Evolutionary conservation across 2,329 filamentous ascomycete genomes (phyloP).

Genomic region (Clonostachys byssicola): DNA sequence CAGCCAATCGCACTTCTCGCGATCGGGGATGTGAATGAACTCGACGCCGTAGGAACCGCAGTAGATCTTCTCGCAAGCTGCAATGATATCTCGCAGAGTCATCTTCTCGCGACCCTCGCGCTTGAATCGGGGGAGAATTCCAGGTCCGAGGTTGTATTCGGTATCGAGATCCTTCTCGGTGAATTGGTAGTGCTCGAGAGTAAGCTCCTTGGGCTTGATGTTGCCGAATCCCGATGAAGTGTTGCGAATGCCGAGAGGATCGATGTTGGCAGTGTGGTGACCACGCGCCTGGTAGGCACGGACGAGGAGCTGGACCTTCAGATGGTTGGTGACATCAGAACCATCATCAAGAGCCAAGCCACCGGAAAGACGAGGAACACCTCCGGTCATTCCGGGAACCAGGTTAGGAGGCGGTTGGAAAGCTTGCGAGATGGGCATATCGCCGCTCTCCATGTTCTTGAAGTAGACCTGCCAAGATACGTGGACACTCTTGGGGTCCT

Average conservation of each 20-base stretch:
- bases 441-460: constrained; percentile 97
- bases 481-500: constrained; percentile 89
- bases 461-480: constrained; percentile 99
- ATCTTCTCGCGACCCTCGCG: constrained; percentile 87
- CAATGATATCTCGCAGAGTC: constrained; percentile 91
- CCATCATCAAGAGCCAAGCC: constrained; percentile 65
- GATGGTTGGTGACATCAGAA: constrained; percentile 86
- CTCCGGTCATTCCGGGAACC: constrained; percentile 72
- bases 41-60: constrained; percentile 96
- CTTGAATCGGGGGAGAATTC: constrained; percentile 92
- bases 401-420: constrained; percentile 95
- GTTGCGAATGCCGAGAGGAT: constrained; percentile 82
- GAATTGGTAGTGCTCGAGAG: constrained; percentile 90
- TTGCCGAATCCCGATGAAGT: constrained; percentile 6
- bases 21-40: constrained; percentile 97
- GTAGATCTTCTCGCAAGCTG: constrained; percentile 90
- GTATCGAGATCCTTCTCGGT: constrained; percentile 89
- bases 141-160: constrained; percentile 87
- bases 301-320: constrained; percentile 96
- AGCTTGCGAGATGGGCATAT: constrained; percentile 95
- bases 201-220: constrained; percentile 76
- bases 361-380: constrained; percentile 69
- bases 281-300: constrained; percentile 97
- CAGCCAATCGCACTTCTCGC: constrained; percentile 97
- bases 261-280: constrained; percentile 97